Percentiles rank a stretch among this genome's conserved stretches.
Evolutionary conservation across 2,329 filamentous ascomycete genomes (phyloP).

Genomic region (Diaporthe helianthi): DNA sequence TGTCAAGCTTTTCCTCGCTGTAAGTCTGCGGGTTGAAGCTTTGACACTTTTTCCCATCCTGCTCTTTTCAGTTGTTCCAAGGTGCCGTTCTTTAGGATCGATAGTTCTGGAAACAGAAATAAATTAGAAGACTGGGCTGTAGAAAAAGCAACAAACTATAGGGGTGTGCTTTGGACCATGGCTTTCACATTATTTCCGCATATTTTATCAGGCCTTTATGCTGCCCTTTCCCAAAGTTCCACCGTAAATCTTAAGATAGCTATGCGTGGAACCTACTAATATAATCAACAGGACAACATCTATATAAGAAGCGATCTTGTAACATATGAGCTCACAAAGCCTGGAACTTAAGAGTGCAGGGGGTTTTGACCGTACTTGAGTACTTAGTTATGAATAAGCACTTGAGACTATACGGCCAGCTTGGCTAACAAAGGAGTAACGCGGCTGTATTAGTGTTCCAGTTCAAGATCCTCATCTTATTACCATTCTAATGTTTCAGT

Average conservation of each 20-base stretch:
- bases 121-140: not conserved
- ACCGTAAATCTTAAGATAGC: not conserved
- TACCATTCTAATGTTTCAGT: too few relatives aligned
- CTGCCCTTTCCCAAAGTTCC: not conserved
- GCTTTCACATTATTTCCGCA: not conserved
- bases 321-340: not conserved
- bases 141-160: not conserved
- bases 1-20: not conserved
- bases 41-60: not conserved
- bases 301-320: not conserved
- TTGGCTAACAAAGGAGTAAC: too few relatives aligned
- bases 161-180: not conserved
- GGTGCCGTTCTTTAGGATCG: too few relatives aligned
- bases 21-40: not conserved
- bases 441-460: too few relatives aligned
- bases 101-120: not conserved
- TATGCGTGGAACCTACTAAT: not conserved
- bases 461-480: too few relatives aligned
- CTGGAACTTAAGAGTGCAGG: not conserved
- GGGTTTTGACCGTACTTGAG: not conserved
- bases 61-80: not conserved
- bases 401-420: too few relatives aligned
- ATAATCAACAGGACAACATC: not conserved
- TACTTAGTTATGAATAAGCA: too few relatives aligned
- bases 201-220: not conserved